Evolutionary conservation across 1,284 basidiomycete genomes (phyloP), one percentile per base, ranked within the genome.

Genomic region (Ustilago curta): DNA sequence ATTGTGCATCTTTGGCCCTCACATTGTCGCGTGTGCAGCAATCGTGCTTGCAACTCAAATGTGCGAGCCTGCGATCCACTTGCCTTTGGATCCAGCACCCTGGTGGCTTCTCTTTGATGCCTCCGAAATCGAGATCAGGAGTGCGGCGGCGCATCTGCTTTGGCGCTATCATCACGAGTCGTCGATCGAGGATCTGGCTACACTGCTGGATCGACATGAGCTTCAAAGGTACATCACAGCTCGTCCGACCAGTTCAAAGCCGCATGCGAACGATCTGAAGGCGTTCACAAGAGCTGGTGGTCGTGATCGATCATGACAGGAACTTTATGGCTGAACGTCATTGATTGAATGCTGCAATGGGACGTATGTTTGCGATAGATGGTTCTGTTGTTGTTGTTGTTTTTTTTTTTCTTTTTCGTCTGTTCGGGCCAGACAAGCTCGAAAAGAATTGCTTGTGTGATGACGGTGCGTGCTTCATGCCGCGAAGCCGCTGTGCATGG

Each of bases 1-100:
- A 0, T 95, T 95, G 83, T 91, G 93, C 0, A 86, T 95, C 3
- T 95, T 95, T 77, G 90, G 93, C 14, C 90, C 95, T 5, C 93
- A 94, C 8, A 92, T 92, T 2, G 91, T 97, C 27, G 94, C 95
- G 31, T 91, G 92, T 81, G 91, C 93, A 0, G 72, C 79, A 7
- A 81, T 84, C 39, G 82, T 82, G n/a, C 66, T 82, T 6, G 70
- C 74, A 2, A 62, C 79, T 3, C n/a, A 70, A 4, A 55, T 70
- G 49, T 44, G 57, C 29, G 45, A 40, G 18, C 65, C 70, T 14
- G 77, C 71, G 1, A 50, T 85, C 9, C 54, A 63, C 5, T 79
- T 86, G 18, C 86, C 86, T 1, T 57, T 82, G 16, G 31, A 69
- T 2, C 86, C 86, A 8, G 57, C 60, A 3, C 86, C 85, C 0